Evolutionary conservation across 768 basidiomycete species (phyloP).

Genomic region (Leccinum pellstonianum): DNA sequence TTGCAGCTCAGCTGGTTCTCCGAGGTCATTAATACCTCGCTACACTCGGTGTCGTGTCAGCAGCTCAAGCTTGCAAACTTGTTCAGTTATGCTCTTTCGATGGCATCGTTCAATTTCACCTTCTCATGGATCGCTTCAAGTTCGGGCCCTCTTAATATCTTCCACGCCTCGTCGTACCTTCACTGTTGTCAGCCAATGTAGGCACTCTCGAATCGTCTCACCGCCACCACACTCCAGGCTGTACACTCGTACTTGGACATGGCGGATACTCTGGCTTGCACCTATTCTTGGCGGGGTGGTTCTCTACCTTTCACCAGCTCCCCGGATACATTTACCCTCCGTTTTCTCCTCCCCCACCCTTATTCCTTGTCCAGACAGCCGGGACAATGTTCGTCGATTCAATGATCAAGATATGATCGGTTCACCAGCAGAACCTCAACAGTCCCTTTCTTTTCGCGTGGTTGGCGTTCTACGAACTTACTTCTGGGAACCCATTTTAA

Average conservation of each 20-base stretch:
- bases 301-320: constrained; percentile 47
- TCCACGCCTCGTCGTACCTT: constrained; percentile 28
- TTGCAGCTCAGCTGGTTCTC: constrained; percentile 36
- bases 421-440: constrained; percentile 67
- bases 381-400: constrained; percentile 19
- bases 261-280: constrained; percentile 46
- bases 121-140: constrained; percentile 25
- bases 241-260: constrained; percentile 30
- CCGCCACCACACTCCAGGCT: constrained; percentile 14
- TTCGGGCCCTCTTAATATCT: constrained; percentile 10
- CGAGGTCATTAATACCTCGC: constrained; percentile 53
- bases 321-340: constrained; percentile 42
- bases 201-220: constrained; percentile 12
- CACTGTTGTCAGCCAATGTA: constrained; percentile 2
- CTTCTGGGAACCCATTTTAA: constrained; percentile 85
- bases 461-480: constrained; percentile 48
- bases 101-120: constrained; percentile 25
- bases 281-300: constrained; percentile 57
- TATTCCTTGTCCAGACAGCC: constrained; percentile 40
- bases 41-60: constrained; percentile 43
- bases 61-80: constrained; percentile 31
- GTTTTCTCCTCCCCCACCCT: constrained; percentile 51
- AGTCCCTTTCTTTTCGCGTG: constrained; percentile 46
- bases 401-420: constrained; percentile 42
- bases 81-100: constrained; percentile 31